Evolutionary conservation across 202 grass and related monocot genomes (phyloP), one percentile per base, ranked within the genome.

Genomic region (Miscanthus sacchariflorus): DNA sequence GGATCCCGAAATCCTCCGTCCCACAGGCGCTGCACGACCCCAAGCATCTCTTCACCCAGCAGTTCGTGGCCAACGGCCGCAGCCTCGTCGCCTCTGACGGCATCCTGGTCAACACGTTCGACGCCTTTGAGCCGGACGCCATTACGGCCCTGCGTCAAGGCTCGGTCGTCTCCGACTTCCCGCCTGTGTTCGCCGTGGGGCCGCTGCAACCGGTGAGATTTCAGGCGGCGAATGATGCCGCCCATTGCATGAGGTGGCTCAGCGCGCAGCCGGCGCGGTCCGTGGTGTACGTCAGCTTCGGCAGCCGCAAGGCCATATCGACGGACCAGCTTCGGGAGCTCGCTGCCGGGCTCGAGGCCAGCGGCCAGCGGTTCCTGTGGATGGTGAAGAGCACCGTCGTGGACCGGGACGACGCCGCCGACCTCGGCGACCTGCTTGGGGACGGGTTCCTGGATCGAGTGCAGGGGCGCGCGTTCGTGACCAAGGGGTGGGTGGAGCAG

Each of bases 211-310:
- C 89, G 3, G 65, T 76, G 42, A 66, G 12, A 7, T 46, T 66
- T 9, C 54, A 38, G 0, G 14, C 52, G 0, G 1, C 56, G 5
- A 6, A 73, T 1, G 13, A 40, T 3, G 9, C 86, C 3, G 25
- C 13, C 12, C 7, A 7, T 0, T 81, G 73, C 42, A 77, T 77
- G n/a, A 19, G 1, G 0, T 97, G 95, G 92, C 87, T 97, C 9
- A 71, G 88, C 68, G 81, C 61, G 81, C 89, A 97, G 70, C 95
- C 95, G 35, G 65, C 91, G 38, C 49, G 93, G 74, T 97, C 92
- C 6, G 95, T 96, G 49, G 72, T 94, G 70, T 96, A 92, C 48
- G 83, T 94, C 1, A 89, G 86, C 90, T 94, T 95, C 49, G 95
- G 95, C 10, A 97, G 90, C 85, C 90, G 84, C 2, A 90, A 88